Evolutionary conservation across 2,329 filamentous ascomycete genomes (phyloP), one percentile per base, ranked within the genome.

Genomic region (Clarireedia homoeocarpa): DNA sequence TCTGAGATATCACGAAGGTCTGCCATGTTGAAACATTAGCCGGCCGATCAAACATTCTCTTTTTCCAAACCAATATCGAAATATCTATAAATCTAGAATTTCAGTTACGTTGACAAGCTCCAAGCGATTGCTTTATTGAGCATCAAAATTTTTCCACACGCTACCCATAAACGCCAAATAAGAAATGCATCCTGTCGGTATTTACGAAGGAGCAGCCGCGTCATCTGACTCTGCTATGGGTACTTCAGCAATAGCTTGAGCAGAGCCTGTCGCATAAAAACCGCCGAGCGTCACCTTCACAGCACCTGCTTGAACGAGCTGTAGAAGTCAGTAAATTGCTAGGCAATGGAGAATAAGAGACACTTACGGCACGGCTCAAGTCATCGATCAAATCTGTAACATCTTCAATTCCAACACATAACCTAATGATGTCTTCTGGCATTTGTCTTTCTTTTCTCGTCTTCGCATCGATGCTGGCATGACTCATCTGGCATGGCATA

Each of bases 401-500:
- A 71, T 99, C 94, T 71, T 99, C 94, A 67, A 99, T 99, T 47
- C 94, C 94, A 46, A 99, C 91, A 69, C 94, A 99, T 55, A 99
- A 74, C 55, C 94, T 82, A 66, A 99, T 97, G 59, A 99, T 87
- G 71, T 99, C 94, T 73, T 99, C 94, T 10, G 94, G 94, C 84
- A 99, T 88, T 62, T 92, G 86, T 61, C 91, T 82, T 74, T 95
- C 91, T 66, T 83, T 79, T 64, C 94, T 80, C 52, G 91, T 97
- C 76, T 96, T 95, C 58, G 91, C 89, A 69, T 97, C 94, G 68
- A 99, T 99, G 70, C 90, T 96, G 40, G 94, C 94, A 73, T 99
- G 94, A 73, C 92, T 97, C 95, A 99, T 99, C 67, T 92, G 91
- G 75, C 94, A 99, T 7, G 94, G 92, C 92, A 99, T 96, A 75